These are phyloP conservation scores for Fusarium compactum DNA, from an alignment of 2,329 filamentous ascomycete species.

Conservation along the genomic window DNA sequence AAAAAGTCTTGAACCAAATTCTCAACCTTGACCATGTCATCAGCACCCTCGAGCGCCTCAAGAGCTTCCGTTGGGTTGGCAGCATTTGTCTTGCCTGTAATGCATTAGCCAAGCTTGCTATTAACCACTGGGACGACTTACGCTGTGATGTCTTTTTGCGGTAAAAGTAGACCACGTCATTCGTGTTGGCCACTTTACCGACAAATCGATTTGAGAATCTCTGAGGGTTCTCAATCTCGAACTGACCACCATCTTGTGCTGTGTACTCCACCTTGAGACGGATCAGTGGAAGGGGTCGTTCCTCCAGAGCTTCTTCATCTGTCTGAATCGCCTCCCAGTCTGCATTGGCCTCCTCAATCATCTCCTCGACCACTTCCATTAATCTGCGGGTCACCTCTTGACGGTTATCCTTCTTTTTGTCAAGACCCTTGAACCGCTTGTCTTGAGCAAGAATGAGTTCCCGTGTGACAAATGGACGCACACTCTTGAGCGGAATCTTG, in stretches of 20 bases:
- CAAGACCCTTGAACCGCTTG: slow-evolving; percentile 79
- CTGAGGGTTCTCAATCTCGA: slow-evolving; percentile 94
- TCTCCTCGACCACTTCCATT: slow-evolving; percentile 81
- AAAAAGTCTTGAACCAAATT: slow-evolving; percentile 90
- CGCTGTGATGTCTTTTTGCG: slow-evolving; percentile 79
- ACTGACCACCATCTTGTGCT: slow-evolving; percentile 84
- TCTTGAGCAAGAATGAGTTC: slow-evolving; percentile 85
- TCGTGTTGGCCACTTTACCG: slow-evolving; percentile 91
- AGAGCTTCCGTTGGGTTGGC: slow-evolving; percentile 73
- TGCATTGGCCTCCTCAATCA: slow-evolving; percentile 86
- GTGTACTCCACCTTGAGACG: slow-evolving; percentile 92
- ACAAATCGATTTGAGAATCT: slow-evolving; percentile 94
- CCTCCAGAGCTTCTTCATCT: slow-evolving; percentile 68
- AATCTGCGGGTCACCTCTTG: slow-evolving; percentile 82
- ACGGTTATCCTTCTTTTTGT: slow-evolving; percentile 85
- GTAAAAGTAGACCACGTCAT: slow-evolving; percentile 93
- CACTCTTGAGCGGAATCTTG: slow-evolving; percentile 85
- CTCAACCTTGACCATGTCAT: slow-evolving; percentile 86
- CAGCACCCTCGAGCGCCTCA: slow-evolving; percentile 60
- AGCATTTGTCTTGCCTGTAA: slow-evolving; percentile 50
- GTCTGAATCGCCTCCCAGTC: slow-evolving; percentile 86
- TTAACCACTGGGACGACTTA: slow-evolving; percentile 17
- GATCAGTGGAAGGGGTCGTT: slow-evolving; percentile 82
- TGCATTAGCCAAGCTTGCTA: slow-evolving; percentile 9
- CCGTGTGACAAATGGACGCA: slow-evolving; percentile 88